Percentiles rank a stretch among this genome's conserved stretches.
Evolutionary conservation across 2,329 filamentous ascomycete genomes (phyloP).

Genomic region (Aotearoamyces nothofagi): DNA sequence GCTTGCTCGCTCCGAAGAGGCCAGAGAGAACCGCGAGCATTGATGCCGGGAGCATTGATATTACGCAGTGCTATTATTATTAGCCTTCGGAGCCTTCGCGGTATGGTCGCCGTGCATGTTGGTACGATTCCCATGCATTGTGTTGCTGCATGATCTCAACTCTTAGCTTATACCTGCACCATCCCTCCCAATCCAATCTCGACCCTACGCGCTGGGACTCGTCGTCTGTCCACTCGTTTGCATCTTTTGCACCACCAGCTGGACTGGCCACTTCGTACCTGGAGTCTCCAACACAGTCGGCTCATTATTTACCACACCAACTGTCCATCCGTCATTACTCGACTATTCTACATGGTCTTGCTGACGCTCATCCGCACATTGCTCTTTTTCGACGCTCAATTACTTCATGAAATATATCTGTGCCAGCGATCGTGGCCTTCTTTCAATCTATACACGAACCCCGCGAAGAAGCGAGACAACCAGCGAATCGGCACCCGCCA

Average conservation of each 20-base stretch:
- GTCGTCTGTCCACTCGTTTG: too few species aligned
- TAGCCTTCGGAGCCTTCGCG: neutral
- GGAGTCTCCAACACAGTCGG: too few species aligned
- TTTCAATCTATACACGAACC: neutral
- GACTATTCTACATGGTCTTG: neutral
- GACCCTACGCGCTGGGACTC: neutral
- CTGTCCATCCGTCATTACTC: neutral
- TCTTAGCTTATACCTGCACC: neutral
- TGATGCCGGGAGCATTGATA: too few species aligned
- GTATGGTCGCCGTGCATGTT: neutral
- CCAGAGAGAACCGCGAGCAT: neutral
- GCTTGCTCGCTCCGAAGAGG: neutral
- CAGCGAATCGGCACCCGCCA: too few species aligned
- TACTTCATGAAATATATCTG: too few species aligned
- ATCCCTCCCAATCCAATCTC: conserved; percentile 1
- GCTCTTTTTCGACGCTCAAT: neutral
- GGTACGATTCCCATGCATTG: neutral
- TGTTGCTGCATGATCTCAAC: neutral
- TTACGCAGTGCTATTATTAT: too few species aligned
- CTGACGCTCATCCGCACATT: neutral
- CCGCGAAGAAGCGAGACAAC: neutral
- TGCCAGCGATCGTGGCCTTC: too few species aligned
- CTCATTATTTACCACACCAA: neutral
- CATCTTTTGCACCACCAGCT: too few species aligned
- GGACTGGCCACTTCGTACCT: neutral